Base-by-base conservation (phyloP, 2,329 filamentous ascomycete genomes). In the Phialemoniopsis sp. region DNA sequence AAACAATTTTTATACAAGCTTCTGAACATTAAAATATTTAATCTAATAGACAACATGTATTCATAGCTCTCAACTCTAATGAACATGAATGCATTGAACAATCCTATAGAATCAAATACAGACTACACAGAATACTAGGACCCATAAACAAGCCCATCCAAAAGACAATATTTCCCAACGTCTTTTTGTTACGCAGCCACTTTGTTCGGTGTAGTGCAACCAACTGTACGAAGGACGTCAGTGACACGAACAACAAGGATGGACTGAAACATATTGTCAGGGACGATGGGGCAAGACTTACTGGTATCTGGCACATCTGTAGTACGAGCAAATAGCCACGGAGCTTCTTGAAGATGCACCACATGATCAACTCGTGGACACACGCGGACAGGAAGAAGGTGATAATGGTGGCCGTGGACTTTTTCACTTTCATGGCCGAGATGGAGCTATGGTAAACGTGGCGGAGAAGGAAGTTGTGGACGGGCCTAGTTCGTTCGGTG, bases 361-460 rank as follows among this genome's bases (percentile, higher is more conserved):
- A 85, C 86, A 89, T 89, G 52, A 89, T 74, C 34, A 89, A 64
- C 58, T 90, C 86, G 52, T 89, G 85, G 15, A 87, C 72, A 46
- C 82, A 73, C 1, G 85, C 83, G 8, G 77, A 83, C 14, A 89
- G 64, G 47, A 88, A 71, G 54, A 89, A 89, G 1, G 85, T 89
- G 33, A 87, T 80, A 38, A 89, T 75, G 1, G 85, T 89, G 3
- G 87, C 87, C 5, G 79, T 78, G 47, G 79, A 73, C 54, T 82
- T 83, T 50, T 80, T 79, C 37, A 89, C 70, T 44, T 80, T 80
- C 58, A 89, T 76, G 9, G 82, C 78, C 2, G 81, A 86, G 52
- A 90, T 89, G 34, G 80, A 85, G 34, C 76, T 80, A 62, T 90
- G 85, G 55, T 90, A 90, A 43, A 90, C 87, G 52, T 90, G 86